Base-by-base conservation (phyloP, 306 rosid genomes). In the Luffa aegyptiaca region DNA sequence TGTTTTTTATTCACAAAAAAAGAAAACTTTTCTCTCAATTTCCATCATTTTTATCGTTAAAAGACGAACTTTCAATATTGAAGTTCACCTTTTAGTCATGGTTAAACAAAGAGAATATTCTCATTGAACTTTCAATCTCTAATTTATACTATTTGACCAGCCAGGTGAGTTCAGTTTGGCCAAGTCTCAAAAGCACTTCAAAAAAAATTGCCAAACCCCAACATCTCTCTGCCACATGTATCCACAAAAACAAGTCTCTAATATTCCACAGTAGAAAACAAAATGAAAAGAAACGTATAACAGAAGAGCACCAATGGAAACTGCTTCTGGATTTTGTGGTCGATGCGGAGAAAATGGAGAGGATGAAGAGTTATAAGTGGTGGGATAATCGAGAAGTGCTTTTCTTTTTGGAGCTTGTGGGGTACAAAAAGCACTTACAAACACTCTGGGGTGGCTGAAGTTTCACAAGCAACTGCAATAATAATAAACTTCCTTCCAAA, bases 391-490 rank as follows among this genome's bases (percentile, higher is more conserved):
- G 10, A 73, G 83, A 20, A 61, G 61, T 63, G 78, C 20, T 62
- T 65, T 74, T 18, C 82, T 42, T 42, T 69, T 66, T 39, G 5
- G 21, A 8, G 10, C 78, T 88, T 89, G 84, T 88, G 96, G 93
- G 97, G 87, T 76, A 84, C 84, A 56, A 86, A 86, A 89, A 88
- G 85, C 97, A 92, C 93, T 90, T 76, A 6, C 13, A 52, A 49
- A 7, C 70, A 33, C 5, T 17, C 21, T 9, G n/a, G 26, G 80
- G 53, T 66, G 81, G 80, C 57, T 65, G 81, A 70, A 76, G 4
- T 6, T 63, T 63, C 44, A 21, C 65, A 58, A 21, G 33, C 62
- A 56, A 33, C 10, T 3, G 3, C 7, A 13, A 14, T 37, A 37
- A 36, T 63, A 62, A 62, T 26, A n/a, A 57, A 14, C 16, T 20